Conservation (phyloP, 148 eudicot species). For the Dysphania ambrosioides region DNA sequence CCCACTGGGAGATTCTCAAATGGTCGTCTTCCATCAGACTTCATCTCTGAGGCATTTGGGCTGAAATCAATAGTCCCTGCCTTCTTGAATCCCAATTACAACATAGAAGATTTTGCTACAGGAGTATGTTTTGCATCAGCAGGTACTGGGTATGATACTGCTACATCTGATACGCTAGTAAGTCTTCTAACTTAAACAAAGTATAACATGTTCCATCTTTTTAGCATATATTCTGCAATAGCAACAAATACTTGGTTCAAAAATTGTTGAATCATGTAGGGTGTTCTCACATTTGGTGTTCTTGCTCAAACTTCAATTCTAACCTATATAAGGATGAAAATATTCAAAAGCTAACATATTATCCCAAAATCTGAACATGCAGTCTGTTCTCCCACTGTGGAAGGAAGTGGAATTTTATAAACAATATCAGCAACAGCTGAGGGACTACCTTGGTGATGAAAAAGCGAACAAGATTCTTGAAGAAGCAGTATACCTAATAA, state of each 20-base stretch:
- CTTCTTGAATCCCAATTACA: slow-evolving; percentile 42
- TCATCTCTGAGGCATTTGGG: slow-evolving; percentile 55
- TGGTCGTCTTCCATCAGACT: slow-evolving; percentile 55
- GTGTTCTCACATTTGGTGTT: no score
- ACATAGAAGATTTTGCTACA: slow-evolving; percentile 40
- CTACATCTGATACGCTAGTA: slow-evolving; percentile 47
- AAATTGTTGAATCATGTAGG: background rate
- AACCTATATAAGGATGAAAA: background rate
- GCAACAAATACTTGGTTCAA: background rate
- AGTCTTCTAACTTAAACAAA: slow-evolving; percentile 23
- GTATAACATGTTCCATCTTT: background rate
- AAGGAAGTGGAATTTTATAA: slow-evolving; percentile 46
- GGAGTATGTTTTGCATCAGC: slow-evolving; percentile 72
- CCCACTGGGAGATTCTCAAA: slow-evolving; percentile 59
- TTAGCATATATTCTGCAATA: background rate
- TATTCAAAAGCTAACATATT: slow-evolving; percentile 6
- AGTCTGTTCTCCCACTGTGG: slow-evolving; percentile 62
- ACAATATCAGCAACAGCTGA: slow-evolving; percentile 45
- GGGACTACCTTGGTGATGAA: slow-evolving; percentile 39
- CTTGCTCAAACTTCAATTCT: background rate
- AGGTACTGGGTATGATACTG: slow-evolving; percentile 54
- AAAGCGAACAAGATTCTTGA: slow-evolving; percentile 33
- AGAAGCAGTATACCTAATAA: slow-evolving; percentile 49
- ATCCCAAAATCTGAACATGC: slow-evolving; percentile 21
- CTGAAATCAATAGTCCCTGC: slow-evolving; percentile 44